A percentile compares a stretch with the other conserved stretches of the same genome.
Evolutionary conservation across 768 basidiomycete species (phyloP).

Genomic region (Leccinum boreale): DNA sequence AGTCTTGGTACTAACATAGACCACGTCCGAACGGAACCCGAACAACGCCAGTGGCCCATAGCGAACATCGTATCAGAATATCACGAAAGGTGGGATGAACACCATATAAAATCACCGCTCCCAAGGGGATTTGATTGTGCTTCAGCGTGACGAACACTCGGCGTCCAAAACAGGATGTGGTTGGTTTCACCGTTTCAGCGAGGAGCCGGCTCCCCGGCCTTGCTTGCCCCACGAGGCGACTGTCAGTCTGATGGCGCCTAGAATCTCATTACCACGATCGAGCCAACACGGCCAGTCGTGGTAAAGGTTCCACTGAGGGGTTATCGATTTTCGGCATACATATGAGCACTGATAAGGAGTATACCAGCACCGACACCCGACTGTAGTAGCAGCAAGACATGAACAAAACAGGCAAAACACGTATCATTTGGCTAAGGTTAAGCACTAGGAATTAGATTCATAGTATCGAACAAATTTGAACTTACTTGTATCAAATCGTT

Average conservation of each 20-base stretch:
- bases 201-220: constrained; percentile 5
- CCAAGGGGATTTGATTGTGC: not conserved
- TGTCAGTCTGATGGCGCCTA: not conserved
- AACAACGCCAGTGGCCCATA: not conserved
- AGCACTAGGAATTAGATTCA: too few relatives aligned
- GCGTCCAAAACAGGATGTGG: not conserved
- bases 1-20: not conserved
- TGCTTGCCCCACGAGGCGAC: constrained; percentile 21
- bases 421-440: too few relatives aligned
- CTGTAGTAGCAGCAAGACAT: too few relatives aligned
- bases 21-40: not conserved
- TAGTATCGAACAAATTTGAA: too few relatives aligned
- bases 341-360: too few relatives aligned
- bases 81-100: not conserved
- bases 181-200: not conserved
- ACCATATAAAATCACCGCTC: not conserved
- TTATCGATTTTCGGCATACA: too few relatives aligned
- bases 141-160: not conserved
- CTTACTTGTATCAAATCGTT: too few relatives aligned
- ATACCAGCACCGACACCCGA: too few relatives aligned
- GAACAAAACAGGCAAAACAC: too few relatives aligned
- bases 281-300: not conserved
- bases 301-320: too few relatives aligned
- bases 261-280: too few relatives aligned
- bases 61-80: not conserved